phyloP scores from a whole-genome alignment of 345 rosid genomes.

The Kernera saxatilis region DNA sequence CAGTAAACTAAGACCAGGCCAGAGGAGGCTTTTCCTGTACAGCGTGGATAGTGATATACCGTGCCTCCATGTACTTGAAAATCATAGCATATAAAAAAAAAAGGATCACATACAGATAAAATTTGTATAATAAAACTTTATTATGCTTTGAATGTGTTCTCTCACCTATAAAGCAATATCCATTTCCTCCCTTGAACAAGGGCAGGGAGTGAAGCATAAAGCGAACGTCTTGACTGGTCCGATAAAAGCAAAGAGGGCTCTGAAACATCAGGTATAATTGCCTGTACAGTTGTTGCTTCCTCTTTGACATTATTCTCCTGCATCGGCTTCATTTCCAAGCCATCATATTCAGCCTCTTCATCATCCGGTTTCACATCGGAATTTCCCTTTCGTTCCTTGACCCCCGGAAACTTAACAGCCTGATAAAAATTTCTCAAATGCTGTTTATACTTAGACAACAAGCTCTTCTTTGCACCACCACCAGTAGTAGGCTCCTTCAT shows the following conservation, averaged over 20 bases:
- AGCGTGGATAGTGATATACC: slow-evolving; percentile 90
- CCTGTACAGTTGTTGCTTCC: slow-evolving; percentile 27
- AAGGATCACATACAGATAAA: slow-evolving; percentile 5
- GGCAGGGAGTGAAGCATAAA: slow-evolving; percentile 78
- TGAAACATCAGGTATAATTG: slow-evolving; percentile 42
- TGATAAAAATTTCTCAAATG: slow-evolving; percentile 56
- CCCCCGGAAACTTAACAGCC: slow-evolving; percentile 47
- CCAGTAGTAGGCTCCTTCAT: slow-evolving; percentile 44
- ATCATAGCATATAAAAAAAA: too few relatives aligned
- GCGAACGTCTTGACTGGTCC: slow-evolving; percentile 48
- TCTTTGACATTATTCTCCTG: slow-evolving; percentile 35
- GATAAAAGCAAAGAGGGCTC: slow-evolving; percentile 86
- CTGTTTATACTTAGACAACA: slow-evolving; percentile 67
- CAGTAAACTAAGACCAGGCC: slow-evolving; percentile 95
- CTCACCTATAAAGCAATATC: slow-evolving; percentile 86
- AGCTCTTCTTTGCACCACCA: slow-evolving; percentile 47
- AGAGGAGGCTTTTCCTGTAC: slow-evolving; percentile 88
- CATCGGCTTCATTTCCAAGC: slow-evolving; percentile 53
- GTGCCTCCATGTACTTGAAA: slow-evolving; percentile 99
- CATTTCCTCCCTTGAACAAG: slow-evolving; percentile 91
- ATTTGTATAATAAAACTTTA: not conserved
- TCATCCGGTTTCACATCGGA: slow-evolving; percentile 35
- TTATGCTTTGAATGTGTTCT: not conserved
- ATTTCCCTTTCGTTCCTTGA: slow-evolving; percentile 39
- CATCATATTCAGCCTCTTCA: slow-evolving; percentile 42